Base-by-base conservation (phyloP, 306 rosid genomes). In the Medicago truncatula region DNA sequence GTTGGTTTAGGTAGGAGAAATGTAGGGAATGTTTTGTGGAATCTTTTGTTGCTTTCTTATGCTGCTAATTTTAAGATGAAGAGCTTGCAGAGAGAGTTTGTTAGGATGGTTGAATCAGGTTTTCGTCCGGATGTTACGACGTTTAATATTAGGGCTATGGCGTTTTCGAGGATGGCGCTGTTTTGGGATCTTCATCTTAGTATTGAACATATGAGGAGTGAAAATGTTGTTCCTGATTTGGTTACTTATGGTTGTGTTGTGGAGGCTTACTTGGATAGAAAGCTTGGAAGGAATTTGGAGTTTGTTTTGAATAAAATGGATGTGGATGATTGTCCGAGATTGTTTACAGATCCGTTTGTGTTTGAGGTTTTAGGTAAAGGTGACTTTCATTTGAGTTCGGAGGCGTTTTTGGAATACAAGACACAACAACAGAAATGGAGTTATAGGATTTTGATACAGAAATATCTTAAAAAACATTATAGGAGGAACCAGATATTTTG, bases 121-220 rank as follows among this genome's bases (percentile, higher is more conserved):
- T 91, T 92, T 69, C 68, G 9, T 18, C 98, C 97, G 0, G 97
- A 95, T 85, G 46, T 95, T 71, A 90, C 96, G 0, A 92, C 97
- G 36, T 92, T 95, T 68, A 95, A 95, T 64, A 85, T 95, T 40
- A 90, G 98, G 46, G 92, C 92, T 20, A 36, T 95, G 38, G 98
- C 97, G 4, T 95, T 92, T 82, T 92, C 98, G n/a, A 92, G 87
- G 80, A 95, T 95, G 98, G 84, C 84, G 66, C 59, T 95, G 73
- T 80, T 92, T 61, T 95, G 98, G 98, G 98, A 92, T 83, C 93
- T 95, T 53, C 97, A 95, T 84, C 96, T 95, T 74, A 89, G 92
- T 78, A 83, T 95, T 59, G 96, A 95, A 52, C 98, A 95, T 79
- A 95, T 95, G 97, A 82, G 70, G 16, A 85, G 81, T 60, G 88